These are phyloP conservation scores for Pterula multifida DNA, from an alignment of 1,284 basidiomycete species.

Conservation along the genomic window DNA sequence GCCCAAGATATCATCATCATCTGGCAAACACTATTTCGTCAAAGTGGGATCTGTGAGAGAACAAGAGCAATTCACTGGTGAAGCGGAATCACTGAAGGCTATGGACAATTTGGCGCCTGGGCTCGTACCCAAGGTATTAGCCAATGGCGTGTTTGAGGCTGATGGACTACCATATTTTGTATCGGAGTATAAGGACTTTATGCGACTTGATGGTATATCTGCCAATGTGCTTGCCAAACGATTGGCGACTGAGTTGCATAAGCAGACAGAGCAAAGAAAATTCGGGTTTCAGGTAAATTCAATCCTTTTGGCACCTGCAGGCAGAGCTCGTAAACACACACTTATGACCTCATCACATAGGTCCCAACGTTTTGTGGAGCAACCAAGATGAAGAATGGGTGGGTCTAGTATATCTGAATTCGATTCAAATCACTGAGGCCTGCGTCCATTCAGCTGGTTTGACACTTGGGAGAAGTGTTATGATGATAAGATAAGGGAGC, in stretches of 20 bases:
- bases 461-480: slow-evolving; percentile 65
- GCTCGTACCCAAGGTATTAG: slow-evolving; percentile 52
- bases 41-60: slow-evolving; percentile 43
- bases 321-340: not conserved
- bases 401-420: not conserved
- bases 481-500: slow-evolving; percentile 52
- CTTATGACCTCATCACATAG: not conserved
- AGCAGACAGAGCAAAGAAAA: slow-evolving; percentile 35
- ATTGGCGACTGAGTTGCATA: slow-evolving; percentile 53
- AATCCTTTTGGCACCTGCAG: not conserved
- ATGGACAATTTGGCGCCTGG: slow-evolving; percentile 56
- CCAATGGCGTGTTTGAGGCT: slow-evolving; percentile 30
- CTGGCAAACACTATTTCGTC: slow-evolving; percentile 45
- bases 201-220: slow-evolving; percentile 30
- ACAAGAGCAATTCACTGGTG: slow-evolving; percentile 56
- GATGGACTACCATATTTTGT: slow-evolving; percentile 54
- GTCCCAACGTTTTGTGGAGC: slow-evolving; percentile 69
- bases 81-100: slow-evolving; percentile 59
- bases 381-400: slow-evolving; percentile 64
- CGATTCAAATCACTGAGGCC: not conserved
- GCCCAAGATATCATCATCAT: slow-evolving; percentile 43
- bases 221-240: slow-evolving; percentile 48
- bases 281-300: slow-evolving; percentile 61
- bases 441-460: slow-evolving; percentile 37
- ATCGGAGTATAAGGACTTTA: slow-evolving; percentile 60